Percentiles rank a stretch among this genome's conserved stretches.
These are phyloP conservation scores for Beta vulgaris DNA, from an alignment of 148 eudicot species.

Conservation along the genomic window DNA sequence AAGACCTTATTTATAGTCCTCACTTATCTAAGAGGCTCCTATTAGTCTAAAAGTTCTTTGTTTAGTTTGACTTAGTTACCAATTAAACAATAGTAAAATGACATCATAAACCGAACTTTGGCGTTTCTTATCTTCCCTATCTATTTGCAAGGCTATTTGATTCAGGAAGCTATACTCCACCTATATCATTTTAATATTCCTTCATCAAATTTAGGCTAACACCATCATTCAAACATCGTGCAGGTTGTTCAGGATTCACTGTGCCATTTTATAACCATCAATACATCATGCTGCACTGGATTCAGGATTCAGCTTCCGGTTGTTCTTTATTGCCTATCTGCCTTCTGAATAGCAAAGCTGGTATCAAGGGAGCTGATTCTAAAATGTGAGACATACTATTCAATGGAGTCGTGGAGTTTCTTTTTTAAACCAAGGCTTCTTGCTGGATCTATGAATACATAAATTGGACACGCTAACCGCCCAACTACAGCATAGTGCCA, in stretches of 20 bases:
- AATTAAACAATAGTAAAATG: neutral
- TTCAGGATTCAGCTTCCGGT: constrained; percentile 4
- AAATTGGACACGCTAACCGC: neutral
- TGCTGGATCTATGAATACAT: neutral
- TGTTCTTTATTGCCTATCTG: neutral
- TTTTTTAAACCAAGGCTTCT: neutral
- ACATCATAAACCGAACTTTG: neutral
- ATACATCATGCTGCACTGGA: neutral
- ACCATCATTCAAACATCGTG: neutral
- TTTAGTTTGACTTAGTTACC: neutral
- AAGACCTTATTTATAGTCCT: neutral
- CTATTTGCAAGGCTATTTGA: neutral
- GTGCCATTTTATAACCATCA: neutral
- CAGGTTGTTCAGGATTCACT: constrained; percentile 11
- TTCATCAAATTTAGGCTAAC: neutral
- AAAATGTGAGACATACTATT: neutral
- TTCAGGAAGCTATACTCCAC: neutral
- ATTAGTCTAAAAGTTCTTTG: neutral
- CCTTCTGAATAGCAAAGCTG: constrained; percentile 13
- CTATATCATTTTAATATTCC: neutral
- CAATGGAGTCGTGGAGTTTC: neutral
- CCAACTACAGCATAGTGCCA: neutral
- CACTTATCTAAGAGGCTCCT: neutral
- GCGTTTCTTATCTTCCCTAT: neutral
- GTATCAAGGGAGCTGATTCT: neutral